phyloP scores from a whole-genome alignment of 345 rosid genomes.

The Gossypioides kirkii region DNA sequence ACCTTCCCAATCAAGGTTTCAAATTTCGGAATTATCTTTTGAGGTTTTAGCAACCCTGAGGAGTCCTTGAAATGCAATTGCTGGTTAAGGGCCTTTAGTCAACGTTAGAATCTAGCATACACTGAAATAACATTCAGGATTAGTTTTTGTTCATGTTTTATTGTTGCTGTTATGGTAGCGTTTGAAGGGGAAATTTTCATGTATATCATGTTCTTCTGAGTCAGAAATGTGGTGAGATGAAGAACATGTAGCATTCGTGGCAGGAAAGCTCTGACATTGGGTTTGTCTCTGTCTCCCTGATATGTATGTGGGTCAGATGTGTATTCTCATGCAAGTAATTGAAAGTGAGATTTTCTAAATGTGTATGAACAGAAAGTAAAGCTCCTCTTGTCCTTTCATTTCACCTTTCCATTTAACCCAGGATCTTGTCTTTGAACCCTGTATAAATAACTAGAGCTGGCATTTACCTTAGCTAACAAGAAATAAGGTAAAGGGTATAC shows the following conservation, averaged over 20 bases:
- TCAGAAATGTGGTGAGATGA: slow-evolving; percentile 6
- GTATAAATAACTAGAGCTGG: slow-evolving; percentile 10
- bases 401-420: slow-evolving; percentile 9
- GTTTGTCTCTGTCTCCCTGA: neutral
- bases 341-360: neutral
- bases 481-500: neutral
- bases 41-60: neutral
- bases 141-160: neutral
- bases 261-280: neutral
- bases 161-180: neutral
- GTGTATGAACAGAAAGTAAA: neutral
- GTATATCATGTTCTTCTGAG: slow-evolving; percentile 4
- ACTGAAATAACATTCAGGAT: neutral
- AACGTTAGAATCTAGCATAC: neutral
- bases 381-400: neutral
- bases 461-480: neutral
- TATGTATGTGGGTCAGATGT: neutral
- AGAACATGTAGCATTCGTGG: neutral
- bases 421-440: neutral
- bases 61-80: neutral
- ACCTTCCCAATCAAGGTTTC: neutral
- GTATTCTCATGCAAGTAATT: neutral
- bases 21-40: neutral
- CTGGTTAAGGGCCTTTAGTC: neutral
- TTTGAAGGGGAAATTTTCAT: neutral